Base-by-base conservation (phyloP, 441 rosid genomes). In the Pelargonium myrrhifolium region DNA sequence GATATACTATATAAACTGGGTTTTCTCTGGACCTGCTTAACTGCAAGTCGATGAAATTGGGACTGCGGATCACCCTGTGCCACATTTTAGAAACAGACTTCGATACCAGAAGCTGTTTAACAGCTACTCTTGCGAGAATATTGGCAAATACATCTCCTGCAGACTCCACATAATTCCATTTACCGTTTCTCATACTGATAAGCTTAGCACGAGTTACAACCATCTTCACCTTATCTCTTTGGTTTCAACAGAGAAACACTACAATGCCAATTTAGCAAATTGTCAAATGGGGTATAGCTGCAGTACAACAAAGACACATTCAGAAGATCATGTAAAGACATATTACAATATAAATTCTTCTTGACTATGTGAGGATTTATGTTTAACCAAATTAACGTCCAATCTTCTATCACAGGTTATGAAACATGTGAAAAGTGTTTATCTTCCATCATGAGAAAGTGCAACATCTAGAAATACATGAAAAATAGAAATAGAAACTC, bases 91-190 rank as follows among this genome's bases (percentile, higher is more conserved):
- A 72, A 1, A 75, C 64, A 0, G 55, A 24, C 28, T 71, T 66
- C 12, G 17, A 70, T 3, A 12, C 62, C 49, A 17, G 18, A 43
- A 73, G 15, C 15, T 71, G 43, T 64, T 70, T 47, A 18, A 74
- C 35, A 31, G 68, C 64, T 55, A 73, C 66, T 69, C 75, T 65
- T 4, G 77, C 66, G 18, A 74, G 58, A 62, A 76, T 58, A 24
- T 68, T 43, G 6, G 60, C 11, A 24, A 26, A 17, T 62, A 72
- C 72, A 62, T 21, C 59, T 20, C 24, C 56, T 15, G 12, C 51
- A 43, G 42, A 31, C 60, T 75, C 79, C 24, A 69, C 42, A 2
- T 26, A 10, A 11, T 42, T 10, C 78, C 74, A 65, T 37, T 55
- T 56, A 56, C 66, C 51, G 18, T 17, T 9, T 1, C 4, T 18